Evolutionary conservation across 2,329 filamentous ascomycete species (phyloP).

Genomic region (Aureobasidium namibiae): DNA sequence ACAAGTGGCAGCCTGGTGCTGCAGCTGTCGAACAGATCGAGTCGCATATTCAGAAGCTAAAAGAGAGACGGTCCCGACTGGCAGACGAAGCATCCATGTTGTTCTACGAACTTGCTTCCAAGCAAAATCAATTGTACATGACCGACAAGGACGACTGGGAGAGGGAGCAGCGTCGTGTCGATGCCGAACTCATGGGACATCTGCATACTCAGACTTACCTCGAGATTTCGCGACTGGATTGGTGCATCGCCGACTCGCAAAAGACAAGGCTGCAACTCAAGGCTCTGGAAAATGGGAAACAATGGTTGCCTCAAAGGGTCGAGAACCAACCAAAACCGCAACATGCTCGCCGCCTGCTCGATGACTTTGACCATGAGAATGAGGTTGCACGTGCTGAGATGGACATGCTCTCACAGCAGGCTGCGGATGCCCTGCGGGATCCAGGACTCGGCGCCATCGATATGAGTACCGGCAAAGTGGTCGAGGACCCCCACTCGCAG

Average conservation of each 20-base stretch:
- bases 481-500: not conserved
- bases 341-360: conserved; percentile 8
- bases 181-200: conserved; percentile 15
- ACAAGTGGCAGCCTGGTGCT: conserved; percentile 13
- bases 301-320: conserved; percentile 11
- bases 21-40: conserved; percentile 12
- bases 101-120: conserved; percentile 16
- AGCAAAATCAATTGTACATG: conserved; percentile 14
- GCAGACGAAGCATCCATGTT: conserved; percentile 16
- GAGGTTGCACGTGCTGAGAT: conserved; percentile 2
- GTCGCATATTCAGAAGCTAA: conserved; percentile 13
- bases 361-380: conserved; percentile 10
- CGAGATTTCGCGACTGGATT: conserved; percentile 15
- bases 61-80: not conserved
- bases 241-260: conserved; percentile 20
- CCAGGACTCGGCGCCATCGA: not conserved
- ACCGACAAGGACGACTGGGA: not conserved
- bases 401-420: conserved; percentile 1
- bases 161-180: conserved; percentile 3
- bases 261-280: conserved; percentile 17
- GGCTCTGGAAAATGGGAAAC: conserved; percentile 6
- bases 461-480: conserved; percentile 3
- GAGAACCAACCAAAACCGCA: not conserved
- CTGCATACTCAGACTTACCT: conserved; percentile 17
- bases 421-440: not conserved